These are phyloP conservation scores for Penstemon newberryi DNA, from an alignment of 257 asterid species.

Conservation along the genomic window DNA sequence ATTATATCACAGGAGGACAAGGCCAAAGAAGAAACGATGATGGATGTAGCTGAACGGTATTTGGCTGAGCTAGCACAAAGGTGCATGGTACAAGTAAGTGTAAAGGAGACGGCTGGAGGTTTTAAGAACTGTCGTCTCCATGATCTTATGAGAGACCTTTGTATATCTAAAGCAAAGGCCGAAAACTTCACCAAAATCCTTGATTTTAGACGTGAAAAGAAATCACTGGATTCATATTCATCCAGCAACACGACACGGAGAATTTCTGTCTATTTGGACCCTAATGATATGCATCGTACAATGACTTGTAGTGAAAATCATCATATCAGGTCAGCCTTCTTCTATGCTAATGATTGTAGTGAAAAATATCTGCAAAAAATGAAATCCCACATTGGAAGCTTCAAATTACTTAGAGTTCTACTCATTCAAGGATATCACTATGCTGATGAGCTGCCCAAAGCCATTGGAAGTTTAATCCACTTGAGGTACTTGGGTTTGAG, in stretches of 20 bases:
- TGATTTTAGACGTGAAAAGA: conserved; percentile 27
- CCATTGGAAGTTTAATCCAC: conserved; percentile 32
- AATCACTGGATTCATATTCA: conserved; percentile 10
- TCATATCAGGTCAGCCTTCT: conserved; percentile 39
- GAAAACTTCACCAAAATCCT: conserved; percentile 39
- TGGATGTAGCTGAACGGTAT: conserved; percentile 41
- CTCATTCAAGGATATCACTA: conserved; percentile 32
- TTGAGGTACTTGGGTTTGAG: conserved; percentile 43
- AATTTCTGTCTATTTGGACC: conserved; percentile 34
- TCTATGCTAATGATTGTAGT: conserved; percentile 36
- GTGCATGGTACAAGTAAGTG: conserved; percentile 42
- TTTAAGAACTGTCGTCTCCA: conserved; percentile 41
- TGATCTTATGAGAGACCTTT: conserved; percentile 46
- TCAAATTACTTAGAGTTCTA: conserved; percentile 33
- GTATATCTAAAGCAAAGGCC: conserved; percentile 34
- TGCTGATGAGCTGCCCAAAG: conserved; percentile 23
- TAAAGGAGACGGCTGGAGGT: conserved; percentile 43
- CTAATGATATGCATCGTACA: not conserved
- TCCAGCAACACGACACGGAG: conserved; percentile 21
- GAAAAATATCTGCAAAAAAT: conserved; percentile 22
- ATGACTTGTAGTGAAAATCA: conserved; percentile 11
- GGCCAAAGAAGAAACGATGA: conserved; percentile 42
- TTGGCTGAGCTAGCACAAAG: conserved; percentile 43
- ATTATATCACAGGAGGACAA: conserved; percentile 32
- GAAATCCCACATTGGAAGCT: conserved; percentile 12